These are phyloP conservation scores for Xylariaceae sp. DNA, from an alignment of 2,329 filamentous ascomycete genomes.

Conservation along the genomic window DNA sequence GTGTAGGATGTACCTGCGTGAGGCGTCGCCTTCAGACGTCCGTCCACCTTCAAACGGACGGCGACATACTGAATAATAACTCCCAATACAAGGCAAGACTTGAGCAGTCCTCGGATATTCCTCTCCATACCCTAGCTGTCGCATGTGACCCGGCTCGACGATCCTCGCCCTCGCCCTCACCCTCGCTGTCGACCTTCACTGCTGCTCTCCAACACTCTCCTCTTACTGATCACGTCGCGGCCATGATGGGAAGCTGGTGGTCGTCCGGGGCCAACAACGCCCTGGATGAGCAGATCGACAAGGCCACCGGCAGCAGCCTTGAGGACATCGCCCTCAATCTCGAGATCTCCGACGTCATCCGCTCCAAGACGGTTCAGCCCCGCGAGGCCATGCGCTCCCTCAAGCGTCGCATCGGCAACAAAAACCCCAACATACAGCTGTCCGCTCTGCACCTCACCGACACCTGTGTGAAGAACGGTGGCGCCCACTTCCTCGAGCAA, in stretches of 20 bases:
- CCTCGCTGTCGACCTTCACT: no score
- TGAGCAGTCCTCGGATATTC: no score
- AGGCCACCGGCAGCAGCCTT: conserved; percentile 88
- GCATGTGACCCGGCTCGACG: no score
- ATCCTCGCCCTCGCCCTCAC: no score
- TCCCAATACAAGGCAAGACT: no score
- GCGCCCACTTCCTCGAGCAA: conserved; percentile 89
- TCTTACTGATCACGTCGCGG: background rate
- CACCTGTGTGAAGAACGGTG: conserved; percentile 98
- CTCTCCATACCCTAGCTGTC: no score
- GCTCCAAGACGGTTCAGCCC: conserved; percentile 94
- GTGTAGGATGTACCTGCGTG: no score
- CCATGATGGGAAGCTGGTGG: conserved; percentile 86
- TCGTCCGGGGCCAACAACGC: conserved; percentile 86
- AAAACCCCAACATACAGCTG: conserved; percentile 95
- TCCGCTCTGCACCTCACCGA: conserved; percentile 96
- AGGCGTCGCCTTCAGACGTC: no score
- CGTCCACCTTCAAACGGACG: no score
- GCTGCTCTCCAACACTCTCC: no score
- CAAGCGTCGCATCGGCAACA: conserved; percentile 91
- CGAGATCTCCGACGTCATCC: conserved; percentile 95
- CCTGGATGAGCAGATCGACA: conserved; percentile 95
- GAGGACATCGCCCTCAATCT: conserved; percentile 97
- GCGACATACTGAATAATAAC: no score
- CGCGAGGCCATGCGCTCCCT: conserved; percentile 98